Conservation (phyloP, 2,329 filamentous ascomycete species). For the Talaromyces sp. region DNA sequence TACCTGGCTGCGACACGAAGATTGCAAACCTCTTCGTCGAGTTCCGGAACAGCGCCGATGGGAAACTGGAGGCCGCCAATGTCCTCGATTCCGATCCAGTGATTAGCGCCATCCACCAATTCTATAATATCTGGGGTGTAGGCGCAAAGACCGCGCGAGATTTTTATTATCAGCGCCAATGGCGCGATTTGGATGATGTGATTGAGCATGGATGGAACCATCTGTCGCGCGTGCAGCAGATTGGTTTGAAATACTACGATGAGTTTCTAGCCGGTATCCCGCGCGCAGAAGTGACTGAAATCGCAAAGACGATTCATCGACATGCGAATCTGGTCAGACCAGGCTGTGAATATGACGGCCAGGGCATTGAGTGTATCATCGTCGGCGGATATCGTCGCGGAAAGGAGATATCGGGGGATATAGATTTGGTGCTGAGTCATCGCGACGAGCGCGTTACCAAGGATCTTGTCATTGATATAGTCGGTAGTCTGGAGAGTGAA, state of each 20-base stretch:
- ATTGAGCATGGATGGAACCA: conserved; percentile 76
- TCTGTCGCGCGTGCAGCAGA: conserved; percentile 80
- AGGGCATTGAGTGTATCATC: conserved; percentile 60
- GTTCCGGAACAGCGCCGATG: conserved; percentile 60
- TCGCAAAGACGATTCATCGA: conserved; percentile 61
- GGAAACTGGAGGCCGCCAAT: conserved; percentile 62
- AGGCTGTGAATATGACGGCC: conserved; percentile 39
- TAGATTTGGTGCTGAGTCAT: conserved; percentile 82
- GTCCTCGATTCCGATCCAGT: conserved; percentile 64
- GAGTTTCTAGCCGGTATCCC: conserved; percentile 74
- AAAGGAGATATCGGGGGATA: conserved; percentile 71
- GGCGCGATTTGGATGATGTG: conserved; percentile 82
- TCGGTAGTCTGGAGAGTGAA: conserved; percentile 66
- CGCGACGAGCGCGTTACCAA: conserved; percentile 66
- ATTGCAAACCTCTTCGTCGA: conserved; percentile 76
- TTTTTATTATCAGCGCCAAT: conserved; percentile 74
- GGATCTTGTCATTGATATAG: conserved; percentile 69
- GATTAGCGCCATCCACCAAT: conserved; percentile 64
- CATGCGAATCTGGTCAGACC: conserved; percentile 65
- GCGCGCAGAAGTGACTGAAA: conserved; percentile 69
- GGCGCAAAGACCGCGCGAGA: conserved; percentile 75
- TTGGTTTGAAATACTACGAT: conserved; percentile 90
- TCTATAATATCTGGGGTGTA: conserved; percentile 91
- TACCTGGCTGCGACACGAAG: conserved; percentile 81
- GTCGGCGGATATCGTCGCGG: conserved; percentile 82